Evolutionary conservation across 441 rosid species (phyloP).

Genomic region (Rhodomyrtus psidioides): DNA sequence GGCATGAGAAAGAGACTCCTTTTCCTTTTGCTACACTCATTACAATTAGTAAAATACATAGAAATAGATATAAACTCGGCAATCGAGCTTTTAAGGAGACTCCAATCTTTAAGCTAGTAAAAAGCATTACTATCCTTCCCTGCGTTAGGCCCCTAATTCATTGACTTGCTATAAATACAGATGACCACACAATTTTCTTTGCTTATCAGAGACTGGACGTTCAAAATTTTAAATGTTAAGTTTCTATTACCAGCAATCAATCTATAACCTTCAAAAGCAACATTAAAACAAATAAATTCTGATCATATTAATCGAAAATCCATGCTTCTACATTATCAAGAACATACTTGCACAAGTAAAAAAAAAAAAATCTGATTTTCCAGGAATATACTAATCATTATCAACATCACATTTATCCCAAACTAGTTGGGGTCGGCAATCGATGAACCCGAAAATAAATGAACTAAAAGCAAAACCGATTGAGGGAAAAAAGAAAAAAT

Average conservation of each 20-base stretch:
- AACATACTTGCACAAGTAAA: neutral
- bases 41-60: neutral
- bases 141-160: neutral
- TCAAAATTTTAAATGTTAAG: neutral
- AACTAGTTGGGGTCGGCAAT: too few relatives aligned
- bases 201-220: neutral
- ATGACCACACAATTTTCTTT: neutral
- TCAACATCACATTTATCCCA: too few relatives aligned
- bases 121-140: neutral
- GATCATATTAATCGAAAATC: neutral
- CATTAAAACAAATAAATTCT: neutral
- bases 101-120: neutral
- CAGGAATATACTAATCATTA: neutral
- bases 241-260: neutral
- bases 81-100: neutral
- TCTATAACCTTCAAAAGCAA: neutral
- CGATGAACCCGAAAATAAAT: too few relatives aligned
- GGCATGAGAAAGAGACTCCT: neutral
- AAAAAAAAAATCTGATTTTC: neutral
- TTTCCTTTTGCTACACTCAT: neutral
- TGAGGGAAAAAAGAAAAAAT: too few relatives aligned
- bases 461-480: too few relatives aligned
- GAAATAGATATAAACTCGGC: neutral
- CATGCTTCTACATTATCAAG: neutral
- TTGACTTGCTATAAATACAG: neutral